Percentiles rank a stretch among this genome's conserved stretches.
These are phyloP conservation scores for Cudoniella acicularis DNA, from an alignment of 495 filamentous ascomycete genomes.

Conservation along the genomic window DNA sequence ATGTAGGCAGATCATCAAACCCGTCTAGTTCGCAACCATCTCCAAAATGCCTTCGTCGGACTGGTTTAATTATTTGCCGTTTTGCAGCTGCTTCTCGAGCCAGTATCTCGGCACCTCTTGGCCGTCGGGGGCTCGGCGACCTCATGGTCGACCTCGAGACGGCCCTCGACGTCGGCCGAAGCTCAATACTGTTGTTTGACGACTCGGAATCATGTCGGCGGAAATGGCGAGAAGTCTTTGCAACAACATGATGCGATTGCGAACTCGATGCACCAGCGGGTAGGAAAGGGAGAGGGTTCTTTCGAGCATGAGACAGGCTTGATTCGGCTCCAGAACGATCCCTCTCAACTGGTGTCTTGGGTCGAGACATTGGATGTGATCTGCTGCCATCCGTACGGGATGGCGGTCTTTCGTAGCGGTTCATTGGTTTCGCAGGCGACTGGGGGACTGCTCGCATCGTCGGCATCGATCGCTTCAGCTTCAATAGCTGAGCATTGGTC, in stretches of 20 bases:
- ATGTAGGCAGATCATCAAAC: conserved; percentile 95
- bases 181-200: conserved; percentile 49
- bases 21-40: conserved; percentile 88
- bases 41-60: conserved; percentile 74
- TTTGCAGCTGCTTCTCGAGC: conserved; percentile 57
- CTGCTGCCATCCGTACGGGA: conserved; percentile 35
- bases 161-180: conserved; percentile 51
- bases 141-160: conserved; percentile 51
- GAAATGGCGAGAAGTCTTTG: conserved; percentile 65
- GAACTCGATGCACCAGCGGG: conserved; percentile 70
- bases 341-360: conserved; percentile 70
- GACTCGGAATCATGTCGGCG: conserved; percentile 72
- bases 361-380: conserved; percentile 46
- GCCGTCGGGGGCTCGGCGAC: conserved; percentile 51
- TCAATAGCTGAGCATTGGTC: conserved; percentile 69
- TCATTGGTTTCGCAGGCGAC: conserved; percentile 37
- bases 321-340: conserved; percentile 48
- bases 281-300: conserved; percentile 69
- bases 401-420: conserved; percentile 49
- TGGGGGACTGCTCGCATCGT: conserved; percentile 58
- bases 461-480: conserved; percentile 84
- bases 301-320: conserved; percentile 48
- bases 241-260: conserved; percentile 73
- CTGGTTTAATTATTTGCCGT: conserved; percentile 68
- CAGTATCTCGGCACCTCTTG: conserved; percentile 40